A percentile compares a stretch with the other conserved stretches of the same genome.
These are phyloP conservation scores for Amanita pseudoporphyria DNA, from an alignment of 768 basidiomycete genomes.

Conservation along the genomic window DNA sequence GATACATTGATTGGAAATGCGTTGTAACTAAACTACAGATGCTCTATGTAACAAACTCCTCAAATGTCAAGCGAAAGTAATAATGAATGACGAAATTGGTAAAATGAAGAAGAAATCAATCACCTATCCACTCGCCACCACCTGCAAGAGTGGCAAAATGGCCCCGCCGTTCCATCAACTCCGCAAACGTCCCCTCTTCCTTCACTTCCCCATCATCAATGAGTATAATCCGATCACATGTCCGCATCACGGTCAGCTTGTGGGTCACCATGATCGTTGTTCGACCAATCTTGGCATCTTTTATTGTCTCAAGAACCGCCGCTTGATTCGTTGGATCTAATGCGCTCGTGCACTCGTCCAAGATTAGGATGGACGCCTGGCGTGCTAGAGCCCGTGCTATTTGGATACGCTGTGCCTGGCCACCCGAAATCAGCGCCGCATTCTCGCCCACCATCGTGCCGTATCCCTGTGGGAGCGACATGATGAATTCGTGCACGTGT, in stretches of 20 bases:
- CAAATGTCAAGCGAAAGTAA: neutral
- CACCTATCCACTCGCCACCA: constrained; percentile 53
- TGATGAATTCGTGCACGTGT: constrained; percentile 81
- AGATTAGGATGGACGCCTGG: constrained; percentile 60
- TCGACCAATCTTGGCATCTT: constrained; percentile 48
- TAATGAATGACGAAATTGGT: neutral
- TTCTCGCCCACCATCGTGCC: constrained; percentile 87
- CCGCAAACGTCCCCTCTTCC: constrained; percentile 72
- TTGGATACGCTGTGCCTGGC: constrained; percentile 88
- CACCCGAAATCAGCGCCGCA: constrained; percentile 84
- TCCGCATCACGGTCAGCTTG: constrained; percentile 80
- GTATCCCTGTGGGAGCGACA: constrained; percentile 73
- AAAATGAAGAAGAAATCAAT: constrained; percentile 6
- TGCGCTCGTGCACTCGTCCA: constrained; percentile 95
- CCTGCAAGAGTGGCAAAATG: constrained; percentile 70
- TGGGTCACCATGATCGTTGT: constrained; percentile 94
- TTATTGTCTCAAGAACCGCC: constrained; percentile 72
- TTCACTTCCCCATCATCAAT: constrained; percentile 67
- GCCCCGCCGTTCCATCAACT: constrained; percentile 56
- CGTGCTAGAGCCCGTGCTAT: constrained; percentile 88
- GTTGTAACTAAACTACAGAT: neutral
- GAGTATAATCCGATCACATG: constrained; percentile 86
- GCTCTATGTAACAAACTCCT: neutral
- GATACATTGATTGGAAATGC: neutral
- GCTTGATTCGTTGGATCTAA: constrained; percentile 80